These are phyloP conservation scores for Rhodotorula paludigena DNA, from an alignment of 768 basidiomycete genomes.

Conservation along the genomic window DNA sequence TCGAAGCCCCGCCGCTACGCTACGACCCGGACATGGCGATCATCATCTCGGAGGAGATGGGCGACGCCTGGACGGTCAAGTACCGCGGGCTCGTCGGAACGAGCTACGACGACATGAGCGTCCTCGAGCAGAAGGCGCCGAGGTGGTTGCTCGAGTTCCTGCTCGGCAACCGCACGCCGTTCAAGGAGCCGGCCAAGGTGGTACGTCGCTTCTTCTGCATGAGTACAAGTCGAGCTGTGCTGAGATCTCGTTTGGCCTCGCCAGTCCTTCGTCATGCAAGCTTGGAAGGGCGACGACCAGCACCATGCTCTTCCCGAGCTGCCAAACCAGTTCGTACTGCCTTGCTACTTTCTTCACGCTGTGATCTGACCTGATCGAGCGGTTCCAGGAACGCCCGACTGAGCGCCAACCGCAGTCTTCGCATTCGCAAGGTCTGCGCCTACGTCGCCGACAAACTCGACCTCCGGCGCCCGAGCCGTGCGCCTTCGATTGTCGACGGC, in stretches of 20 bases:
- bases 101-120: conserved; percentile 55
- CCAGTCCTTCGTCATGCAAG: conserved; percentile 71
- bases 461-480: conserved; percentile 27
- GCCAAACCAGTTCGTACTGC: conserved; percentile 67
- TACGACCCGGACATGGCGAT: conserved; percentile 62
- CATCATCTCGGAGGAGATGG: conserved; percentile 71
- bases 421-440: conserved; percentile 72
- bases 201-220: conserved; percentile 43
- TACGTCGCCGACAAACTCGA: conserved; percentile 60
- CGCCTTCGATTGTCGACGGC: conserved; percentile 27
- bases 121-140: conserved; percentile 73
- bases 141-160: conserved; percentile 85
- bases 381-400: conserved; percentile 65
- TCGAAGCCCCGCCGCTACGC: conserved; percentile 65
- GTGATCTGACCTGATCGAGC: too few species aligned
- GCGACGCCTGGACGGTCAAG: conserved; percentile 64
- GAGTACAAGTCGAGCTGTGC: too few species aligned
- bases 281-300: conserved; percentile 63
- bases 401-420: conserved; percentile 77
- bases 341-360: too few species aligned
- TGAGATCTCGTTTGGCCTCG: not conserved
- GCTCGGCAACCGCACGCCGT: conserved; percentile 56
- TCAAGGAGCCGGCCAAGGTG: conserved; percentile 62
- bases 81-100: conserved; percentile 68
- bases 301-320: conserved; percentile 67